phyloP scores from a whole-genome alignment of 192 early-diverging fungal genomes.

The Coemansia sp. region DNA sequence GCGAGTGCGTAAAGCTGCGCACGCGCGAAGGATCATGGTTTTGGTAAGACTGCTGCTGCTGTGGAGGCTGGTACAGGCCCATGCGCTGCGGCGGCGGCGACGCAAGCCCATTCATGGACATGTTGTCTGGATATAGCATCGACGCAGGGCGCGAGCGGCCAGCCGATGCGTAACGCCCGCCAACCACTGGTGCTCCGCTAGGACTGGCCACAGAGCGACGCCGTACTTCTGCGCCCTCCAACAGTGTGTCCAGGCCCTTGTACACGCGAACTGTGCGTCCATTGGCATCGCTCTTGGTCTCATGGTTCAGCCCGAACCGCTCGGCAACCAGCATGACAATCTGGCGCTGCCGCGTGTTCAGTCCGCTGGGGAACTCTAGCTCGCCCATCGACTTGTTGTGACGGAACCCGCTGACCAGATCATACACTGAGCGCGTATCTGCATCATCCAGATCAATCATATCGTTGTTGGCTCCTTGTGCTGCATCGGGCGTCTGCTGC shows the following conservation, averaged over 20 bases:
- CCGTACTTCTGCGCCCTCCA: slow-evolving; percentile 47
- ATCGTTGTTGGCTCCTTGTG: slow-evolving; percentile 11
- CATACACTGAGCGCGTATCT: slow-evolving; percentile 67
- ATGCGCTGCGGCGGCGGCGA: slow-evolving; percentile 42
- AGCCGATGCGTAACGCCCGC: slow-evolving; percentile 26
- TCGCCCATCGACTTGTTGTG: slow-evolving; percentile 64
- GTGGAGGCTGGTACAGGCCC: slow-evolving; percentile 27
- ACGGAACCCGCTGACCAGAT: slow-evolving; percentile 68
- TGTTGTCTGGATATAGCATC: slow-evolving; percentile 49
- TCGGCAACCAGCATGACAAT: slow-evolving; percentile 69
- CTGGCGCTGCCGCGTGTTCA: slow-evolving; percentile 60
- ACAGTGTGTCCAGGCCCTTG: slow-evolving; percentile 49
- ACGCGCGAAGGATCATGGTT: slow-evolving; percentile 37
- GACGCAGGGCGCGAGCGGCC: slow-evolving; percentile 46
- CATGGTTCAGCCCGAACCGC: slow-evolving; percentile 59
- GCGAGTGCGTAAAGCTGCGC: slow-evolving; percentile 50
- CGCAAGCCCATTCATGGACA: slow-evolving; percentile 40
- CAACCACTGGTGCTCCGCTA: slow-evolving; percentile 1
- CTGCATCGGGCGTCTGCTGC: slow-evolving; percentile 15
- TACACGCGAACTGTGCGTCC: slow-evolving; percentile 50
- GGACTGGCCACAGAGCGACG: slow-evolving; percentile 46
- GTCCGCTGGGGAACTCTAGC: slow-evolving; percentile 62
- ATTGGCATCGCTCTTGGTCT: slow-evolving; percentile 44
- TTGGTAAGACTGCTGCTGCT: slow-evolving; percentile 22
- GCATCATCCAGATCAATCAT: slow-evolving; percentile 69